Evolutionary conservation across 75 land plant species (phyloP), one percentile per base, ranked within the genome.

Genomic region (Pinus tabuliformis): DNA sequence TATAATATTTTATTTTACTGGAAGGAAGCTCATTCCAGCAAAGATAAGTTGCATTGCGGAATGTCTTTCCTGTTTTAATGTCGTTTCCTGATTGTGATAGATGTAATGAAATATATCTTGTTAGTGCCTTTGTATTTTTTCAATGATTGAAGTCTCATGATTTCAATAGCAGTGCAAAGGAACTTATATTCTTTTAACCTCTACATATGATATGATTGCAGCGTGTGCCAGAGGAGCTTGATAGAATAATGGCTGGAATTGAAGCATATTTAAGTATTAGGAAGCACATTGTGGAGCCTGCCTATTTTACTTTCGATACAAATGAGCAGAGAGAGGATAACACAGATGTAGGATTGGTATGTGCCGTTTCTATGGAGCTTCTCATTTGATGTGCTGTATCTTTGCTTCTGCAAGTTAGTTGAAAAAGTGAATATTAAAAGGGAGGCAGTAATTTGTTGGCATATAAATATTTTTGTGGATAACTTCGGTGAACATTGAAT

Each of bases 151-250:
- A 21, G 42, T 15, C 42, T 66, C 22, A 39, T 20, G 6, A 17
- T 45, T 68, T 39, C 21, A 42, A 20, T 18, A 7, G 12, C 24
- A 42, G 2, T 37, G 52, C 2, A 12, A 68, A 39, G 4, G 9
- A 42, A 30, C 13, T 68, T n/a, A 9, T 3, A 20, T 37, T 30
- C 36, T 63, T 20, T 42, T 68, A 12, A 70, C 56, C 22, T 56
- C 7, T 54, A 74, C 56, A 57, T 61, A 17, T 0, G 58, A 58
- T 83, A 30, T 33, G 30, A 39, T 58, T 70, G 66, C 91, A 92
- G 99, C 96, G 94, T 80, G 91, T 86, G 24, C 94, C 95, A 57
- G 99, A 96, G 70, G 98, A 92, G 71, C 77, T 96, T 36, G 99
- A 96, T 18, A 83, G 95, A 62, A 93, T 96, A 16, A 84, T 97